phyloP scores from a whole-genome alignment of 2,329 filamentous ascomycete genomes.

The Mollisiaceae sp. region DNA sequence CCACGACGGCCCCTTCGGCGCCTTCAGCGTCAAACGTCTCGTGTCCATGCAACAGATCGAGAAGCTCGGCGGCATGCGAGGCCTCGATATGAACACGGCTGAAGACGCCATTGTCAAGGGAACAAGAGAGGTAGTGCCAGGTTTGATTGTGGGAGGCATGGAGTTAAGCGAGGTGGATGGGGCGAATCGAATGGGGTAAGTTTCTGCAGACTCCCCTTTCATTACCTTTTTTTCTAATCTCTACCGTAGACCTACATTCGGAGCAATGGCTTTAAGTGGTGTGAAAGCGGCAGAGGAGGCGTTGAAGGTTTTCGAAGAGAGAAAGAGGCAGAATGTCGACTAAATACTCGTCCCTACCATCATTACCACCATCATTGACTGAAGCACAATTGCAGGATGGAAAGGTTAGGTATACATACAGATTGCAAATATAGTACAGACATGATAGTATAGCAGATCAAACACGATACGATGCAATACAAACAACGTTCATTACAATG shows the following conservation, averaged over 20 bases:
- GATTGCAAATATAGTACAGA: not conserved
- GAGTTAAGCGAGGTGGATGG: conserved; percentile 90
- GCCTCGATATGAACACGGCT: conserved; percentile 88
- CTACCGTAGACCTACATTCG: conserved; percentile 88
- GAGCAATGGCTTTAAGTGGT: conserved; percentile 85
- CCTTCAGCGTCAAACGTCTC: conserved; percentile 88
- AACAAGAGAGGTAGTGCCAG: conserved; percentile 85
- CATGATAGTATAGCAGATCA: not conserved
- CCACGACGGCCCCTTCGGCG: conserved; percentile 89
- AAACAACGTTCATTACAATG: not conserved
- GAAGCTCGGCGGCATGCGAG: conserved; percentile 89
- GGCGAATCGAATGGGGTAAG: conserved; percentile 89
- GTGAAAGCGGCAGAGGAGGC: conserved; percentile 93
- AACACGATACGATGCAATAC: not conserved
- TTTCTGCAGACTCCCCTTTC: no score
- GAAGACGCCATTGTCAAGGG: conserved; percentile 94
- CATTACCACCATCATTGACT: not conserved
- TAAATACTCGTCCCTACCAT: no score
- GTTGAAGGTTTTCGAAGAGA: conserved; percentile 75
- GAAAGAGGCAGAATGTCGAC: conserved; percentile 75
- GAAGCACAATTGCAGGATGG: not conserved
- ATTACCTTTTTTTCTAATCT: no score
- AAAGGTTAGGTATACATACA: not conserved
- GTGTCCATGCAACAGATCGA: conserved; percentile 86
- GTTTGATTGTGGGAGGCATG: conserved; percentile 93